These are phyloP conservation scores for Tubosaeta sp. DNA, from an alignment of 768 basidiomycete genomes.

Conservation along the genomic window DNA sequence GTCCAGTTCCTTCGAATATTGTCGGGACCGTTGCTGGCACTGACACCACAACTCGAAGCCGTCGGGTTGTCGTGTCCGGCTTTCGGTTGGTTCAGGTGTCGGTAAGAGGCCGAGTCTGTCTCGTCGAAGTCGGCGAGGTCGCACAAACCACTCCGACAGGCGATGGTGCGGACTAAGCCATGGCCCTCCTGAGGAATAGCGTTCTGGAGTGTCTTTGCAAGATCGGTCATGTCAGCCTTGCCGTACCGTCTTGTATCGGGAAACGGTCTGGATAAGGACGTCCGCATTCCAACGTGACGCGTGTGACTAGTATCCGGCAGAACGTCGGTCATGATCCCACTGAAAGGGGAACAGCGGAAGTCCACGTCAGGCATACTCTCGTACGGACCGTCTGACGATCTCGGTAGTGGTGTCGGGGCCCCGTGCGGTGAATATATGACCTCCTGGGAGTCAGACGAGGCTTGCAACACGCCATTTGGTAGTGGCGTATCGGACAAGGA, in stretches of 20 bases:
- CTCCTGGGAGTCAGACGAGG: no score
- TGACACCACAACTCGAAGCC: no score
- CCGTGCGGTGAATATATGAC: no score
- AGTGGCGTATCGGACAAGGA: no score
- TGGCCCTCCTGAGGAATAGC: neutral
- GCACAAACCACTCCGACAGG: neutral
- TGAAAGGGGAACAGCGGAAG: neutral
- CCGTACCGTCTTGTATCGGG: conserved; percentile 10
- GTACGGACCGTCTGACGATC: no score
- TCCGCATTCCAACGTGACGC: no score
- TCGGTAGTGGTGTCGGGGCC: no score
- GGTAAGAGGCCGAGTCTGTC: neutral
- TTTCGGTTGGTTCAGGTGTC: neutral
- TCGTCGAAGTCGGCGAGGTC: neutral
- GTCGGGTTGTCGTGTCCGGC: no score
- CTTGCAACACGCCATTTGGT: no score
- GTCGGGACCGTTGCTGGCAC: no score
- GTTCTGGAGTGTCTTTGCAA: neutral
- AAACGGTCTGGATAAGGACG: no score
- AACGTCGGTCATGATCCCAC: neutral
- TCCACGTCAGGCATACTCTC: neutral
- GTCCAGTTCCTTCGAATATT: no score
- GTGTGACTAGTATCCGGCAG: neutral
- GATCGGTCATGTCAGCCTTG: conserved; percentile 5
- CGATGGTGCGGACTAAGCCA: neutral